These are phyloP conservation scores for Anisodus acutangulus DNA, from an alignment of 257 asterid genomes.

Conservation along the genomic window DNA sequence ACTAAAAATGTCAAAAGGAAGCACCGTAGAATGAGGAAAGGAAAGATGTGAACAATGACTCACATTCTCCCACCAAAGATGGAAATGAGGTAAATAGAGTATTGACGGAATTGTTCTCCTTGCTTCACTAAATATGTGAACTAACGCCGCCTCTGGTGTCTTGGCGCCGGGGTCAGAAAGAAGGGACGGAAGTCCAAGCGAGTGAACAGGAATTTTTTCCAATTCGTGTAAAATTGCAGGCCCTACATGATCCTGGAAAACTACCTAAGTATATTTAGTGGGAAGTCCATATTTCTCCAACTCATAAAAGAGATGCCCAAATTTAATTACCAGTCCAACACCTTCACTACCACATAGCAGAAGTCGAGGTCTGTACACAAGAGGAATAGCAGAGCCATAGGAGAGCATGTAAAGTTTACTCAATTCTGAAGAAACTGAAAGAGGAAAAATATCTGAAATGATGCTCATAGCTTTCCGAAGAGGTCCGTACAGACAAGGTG, in stretches of 20 bases:
- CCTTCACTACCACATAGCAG: slow-evolving; percentile 82
- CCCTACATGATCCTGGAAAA: slow-evolving; percentile 91
- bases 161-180: slow-evolving; percentile 99
- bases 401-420: slow-evolving; percentile 82
- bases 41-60: slow-evolving; percentile 41
- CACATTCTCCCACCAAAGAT: slow-evolving; percentile 99
- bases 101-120: slow-evolving; percentile 93
- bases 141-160: slow-evolving; percentile 99
- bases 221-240: slow-evolving; percentile 94
- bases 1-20: slow-evolving; percentile 31
- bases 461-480: slow-evolving; percentile 74
- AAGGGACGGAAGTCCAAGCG: slow-evolving; percentile 92
- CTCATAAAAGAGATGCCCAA: slow-evolving; percentile 30
- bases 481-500: slow-evolving; percentile 75
- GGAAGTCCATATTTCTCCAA: slow-evolving; percentile 32
- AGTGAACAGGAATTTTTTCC: slow-evolving; percentile 96
- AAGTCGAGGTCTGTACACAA: slow-evolving; percentile 91
- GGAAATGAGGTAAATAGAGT: slow-evolving; percentile 89
- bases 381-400: slow-evolving; percentile 83
- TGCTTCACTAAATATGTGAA: slow-evolving; percentile 96
- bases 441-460: slow-evolving; percentile 87
- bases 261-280: slow-evolving; percentile 45
- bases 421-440: slow-evolving; percentile 67
- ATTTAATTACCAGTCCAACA: slow-evolving; percentile 80
- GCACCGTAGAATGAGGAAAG: background rate